These are phyloP conservation scores for Aeschynomene evenia DNA, from an alignment of 306 rosid genomes.

Conservation along the genomic window DNA sequence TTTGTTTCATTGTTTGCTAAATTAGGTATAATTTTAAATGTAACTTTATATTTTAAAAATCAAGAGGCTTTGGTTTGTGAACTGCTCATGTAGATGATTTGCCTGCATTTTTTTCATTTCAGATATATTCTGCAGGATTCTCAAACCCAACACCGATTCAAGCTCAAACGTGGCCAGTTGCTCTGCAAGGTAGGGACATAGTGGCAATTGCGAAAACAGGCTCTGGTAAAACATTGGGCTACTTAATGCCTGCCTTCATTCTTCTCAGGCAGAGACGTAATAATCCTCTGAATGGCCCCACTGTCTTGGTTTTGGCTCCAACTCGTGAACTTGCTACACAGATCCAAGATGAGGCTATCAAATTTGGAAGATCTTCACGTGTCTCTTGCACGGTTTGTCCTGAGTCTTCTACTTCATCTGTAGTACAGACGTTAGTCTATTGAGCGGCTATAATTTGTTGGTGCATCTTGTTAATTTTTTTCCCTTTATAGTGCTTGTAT, in stretches of 20 bases:
- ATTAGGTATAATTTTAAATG: conserved; percentile 33
- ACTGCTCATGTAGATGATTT: conserved; percentile 41
- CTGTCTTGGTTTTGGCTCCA: conserved; percentile 96
- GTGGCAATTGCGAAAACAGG: conserved; percentile 99
- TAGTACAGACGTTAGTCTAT: background rate
- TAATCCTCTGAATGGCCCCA: conserved; percentile 83
- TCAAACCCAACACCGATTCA: conserved; percentile 94
- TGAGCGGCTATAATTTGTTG: conserved; percentile 10
- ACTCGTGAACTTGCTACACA: conserved; percentile 99
- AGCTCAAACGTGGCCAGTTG: conserved; percentile 99
- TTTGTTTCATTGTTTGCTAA: conserved; percentile 42
- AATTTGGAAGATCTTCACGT: conserved; percentile 86
- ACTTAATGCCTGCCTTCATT: conserved; percentile 86
- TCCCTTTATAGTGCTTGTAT: conserved; percentile 79
- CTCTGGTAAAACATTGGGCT: conserved; percentile 96
- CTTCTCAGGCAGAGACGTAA: conserved; percentile 80
- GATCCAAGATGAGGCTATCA: conserved; percentile 85
- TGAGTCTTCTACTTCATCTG: conserved; percentile 12
- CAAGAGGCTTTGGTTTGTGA: conserved; percentile 14
- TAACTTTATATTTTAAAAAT: conserved; percentile 22
- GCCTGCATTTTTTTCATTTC: conserved; percentile 41
- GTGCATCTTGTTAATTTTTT: conserved; percentile 30
- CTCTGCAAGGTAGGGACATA: conserved; percentile 92
- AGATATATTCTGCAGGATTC: conserved; percentile 94
- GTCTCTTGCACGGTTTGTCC: conserved; percentile 88